These are phyloP conservation scores for Cladophialophora bantiana DNA, from an alignment of 2,329 filamentous ascomycete species.

Conservation along the genomic window DNA sequence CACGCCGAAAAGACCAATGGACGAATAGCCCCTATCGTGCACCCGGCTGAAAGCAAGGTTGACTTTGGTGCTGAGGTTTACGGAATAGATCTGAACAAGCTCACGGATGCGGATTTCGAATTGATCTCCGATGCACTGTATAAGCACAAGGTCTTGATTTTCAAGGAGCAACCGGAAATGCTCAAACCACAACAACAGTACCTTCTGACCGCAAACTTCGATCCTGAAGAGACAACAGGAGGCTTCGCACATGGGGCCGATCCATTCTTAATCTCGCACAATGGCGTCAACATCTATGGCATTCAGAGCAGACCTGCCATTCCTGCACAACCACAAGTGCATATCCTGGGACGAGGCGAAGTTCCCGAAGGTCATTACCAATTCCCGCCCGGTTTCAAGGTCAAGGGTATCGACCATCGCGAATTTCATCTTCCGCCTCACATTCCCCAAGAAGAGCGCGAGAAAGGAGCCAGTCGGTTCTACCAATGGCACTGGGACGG, in stretches of 20 bases:
- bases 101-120: slow-evolving; percentile 46
- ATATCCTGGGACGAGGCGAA: slow-evolving; percentile 48
- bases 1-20: slow-evolving; percentile 41
- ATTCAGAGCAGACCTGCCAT: slow-evolving; percentile 46
- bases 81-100: slow-evolving; percentile 48
- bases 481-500: slow-evolving; percentile 51
- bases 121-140: slow-evolving; percentile 47
- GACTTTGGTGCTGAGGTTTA: slow-evolving; percentile 48
- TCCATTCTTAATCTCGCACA: slow-evolving; percentile 45
- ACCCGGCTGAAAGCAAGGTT: slow-evolving; percentile 45
- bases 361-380: slow-evolving; percentile 47
- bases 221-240: slow-evolving; percentile 47
- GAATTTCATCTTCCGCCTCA: slow-evolving; percentile 51
- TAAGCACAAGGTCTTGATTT: slow-evolving; percentile 48
- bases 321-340: slow-evolving; percentile 49
- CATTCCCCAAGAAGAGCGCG: slow-evolving; percentile 45
- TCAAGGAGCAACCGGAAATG: slow-evolving; percentile 49
- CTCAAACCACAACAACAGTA: slow-evolving; percentile 48
- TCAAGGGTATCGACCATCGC: slow-evolving; percentile 49
- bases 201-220: slow-evolving; percentile 46
- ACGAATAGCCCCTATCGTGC: slow-evolving; percentile 39
- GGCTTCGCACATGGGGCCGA: slow-evolving; percentile 50
- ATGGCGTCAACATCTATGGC: slow-evolving; percentile 48
- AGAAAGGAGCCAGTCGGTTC: slow-evolving; percentile 46
- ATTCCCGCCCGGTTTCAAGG: slow-evolving; percentile 49